phyloP scores from a whole-genome alignment of 768 basidiomycete genomes.

The Termitomyces sp. region DNA sequence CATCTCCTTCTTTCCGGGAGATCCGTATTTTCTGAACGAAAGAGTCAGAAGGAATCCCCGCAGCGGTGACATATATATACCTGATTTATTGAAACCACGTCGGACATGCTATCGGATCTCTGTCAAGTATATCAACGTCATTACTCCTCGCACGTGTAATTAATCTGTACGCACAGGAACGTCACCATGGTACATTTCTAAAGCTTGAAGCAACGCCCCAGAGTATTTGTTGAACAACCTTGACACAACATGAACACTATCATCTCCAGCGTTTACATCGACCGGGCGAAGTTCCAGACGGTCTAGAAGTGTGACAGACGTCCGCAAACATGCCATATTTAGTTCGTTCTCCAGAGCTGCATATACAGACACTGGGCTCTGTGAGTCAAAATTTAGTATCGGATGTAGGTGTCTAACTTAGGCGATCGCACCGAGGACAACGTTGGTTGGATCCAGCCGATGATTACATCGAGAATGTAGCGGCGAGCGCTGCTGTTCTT shows the following conservation, averaged over 20 bases:
- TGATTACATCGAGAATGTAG: constrained; percentile 68
- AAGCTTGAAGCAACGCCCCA: constrained; percentile 55
- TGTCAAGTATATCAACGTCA: constrained; percentile 19
- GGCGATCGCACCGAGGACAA: constrained; percentile 39
- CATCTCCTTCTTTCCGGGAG: constrained; percentile 53
- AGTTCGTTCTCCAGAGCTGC: constrained; percentile 54
- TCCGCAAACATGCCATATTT: constrained; percentile 71
- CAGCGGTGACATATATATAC: constrained; percentile 20
- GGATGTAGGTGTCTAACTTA: background rate
- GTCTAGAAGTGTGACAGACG: constrained; percentile 72
- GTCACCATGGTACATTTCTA: constrained; percentile 51
- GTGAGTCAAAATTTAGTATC: background rate
- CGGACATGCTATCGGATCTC: constrained; percentile 48
- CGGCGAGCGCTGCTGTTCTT: constrained; percentile 69
- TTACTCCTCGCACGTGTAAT: too few relatives aligned
- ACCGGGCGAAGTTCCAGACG: constrained; percentile 62
- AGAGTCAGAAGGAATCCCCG: background rate
- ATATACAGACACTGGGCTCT: constrained; percentile 35
- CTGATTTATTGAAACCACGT: constrained; percentile 43
- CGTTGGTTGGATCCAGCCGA: constrained; percentile 69
- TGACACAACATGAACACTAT: constrained; percentile 65
- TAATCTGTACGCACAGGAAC: constrained; percentile 30
- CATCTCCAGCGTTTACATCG: constrained; percentile 56
- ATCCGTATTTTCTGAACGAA: constrained; percentile 34
- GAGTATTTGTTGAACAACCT: constrained; percentile 81